Evolutionary conservation across 2,329 filamentous ascomycete genomes (phyloP).

Genomic region (Aspergillus sp.): DNA sequence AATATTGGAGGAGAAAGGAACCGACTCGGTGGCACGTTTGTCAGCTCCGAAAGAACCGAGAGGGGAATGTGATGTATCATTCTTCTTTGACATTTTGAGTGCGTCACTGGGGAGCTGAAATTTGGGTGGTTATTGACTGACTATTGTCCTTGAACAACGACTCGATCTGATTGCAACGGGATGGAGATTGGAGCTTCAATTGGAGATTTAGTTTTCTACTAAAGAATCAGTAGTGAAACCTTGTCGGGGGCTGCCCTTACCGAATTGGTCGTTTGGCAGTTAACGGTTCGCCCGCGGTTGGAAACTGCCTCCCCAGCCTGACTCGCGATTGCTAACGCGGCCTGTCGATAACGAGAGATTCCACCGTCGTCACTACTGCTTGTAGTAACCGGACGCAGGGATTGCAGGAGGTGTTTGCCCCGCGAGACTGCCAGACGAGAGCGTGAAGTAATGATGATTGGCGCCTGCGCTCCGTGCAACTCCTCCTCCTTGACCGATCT

Average conservation of each 20-base stretch:
- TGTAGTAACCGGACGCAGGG: too few relatives aligned
- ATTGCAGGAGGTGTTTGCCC: too few relatives aligned
- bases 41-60: background rate
- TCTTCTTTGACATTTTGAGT: background rate
- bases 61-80: constrained; percentile 8
- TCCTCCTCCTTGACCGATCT: background rate
- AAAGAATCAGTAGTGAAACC: background rate
- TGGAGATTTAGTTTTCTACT: background rate
- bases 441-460: background rate
- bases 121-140: background rate
- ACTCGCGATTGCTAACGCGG: background rate
- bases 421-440: too few relatives aligned
- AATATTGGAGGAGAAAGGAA: background rate
- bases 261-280: constrained; percentile 14
- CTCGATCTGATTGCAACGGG: too few relatives aligned
- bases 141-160: background rate
- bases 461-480: background rate
- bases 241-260: background rate
- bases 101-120: background rate
- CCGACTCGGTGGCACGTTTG: background rate
- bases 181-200: too few relatives aligned
- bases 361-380: background rate
- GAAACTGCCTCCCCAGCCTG: background rate
- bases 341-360: background rate
- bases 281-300: constrained; percentile 10